phyloP scores from a whole-genome alignment of 441 rosid species.

The Croton laevigatus region DNA sequence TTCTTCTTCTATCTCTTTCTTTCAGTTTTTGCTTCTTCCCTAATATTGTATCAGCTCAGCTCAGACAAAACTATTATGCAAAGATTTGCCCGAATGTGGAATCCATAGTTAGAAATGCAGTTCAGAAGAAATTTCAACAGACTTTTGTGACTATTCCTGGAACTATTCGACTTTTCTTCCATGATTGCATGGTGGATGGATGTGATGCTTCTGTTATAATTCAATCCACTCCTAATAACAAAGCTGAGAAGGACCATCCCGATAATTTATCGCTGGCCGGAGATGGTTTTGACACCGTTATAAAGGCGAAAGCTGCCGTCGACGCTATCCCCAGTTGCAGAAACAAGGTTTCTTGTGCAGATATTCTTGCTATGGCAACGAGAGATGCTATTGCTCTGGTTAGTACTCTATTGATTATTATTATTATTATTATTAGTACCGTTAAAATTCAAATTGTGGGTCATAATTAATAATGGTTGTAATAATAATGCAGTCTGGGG shows the following conservation, averaged over 20 bases:
- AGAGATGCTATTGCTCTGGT: constrained; percentile 74
- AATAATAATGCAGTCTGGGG: constrained; percentile 50
- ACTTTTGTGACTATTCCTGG: constrained; percentile 71
- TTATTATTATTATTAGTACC: not conserved
- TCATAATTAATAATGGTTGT: too few relatives aligned
- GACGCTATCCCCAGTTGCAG: constrained; percentile 51
- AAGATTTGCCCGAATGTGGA: constrained; percentile 69
- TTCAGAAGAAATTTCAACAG: constrained; percentile 43
- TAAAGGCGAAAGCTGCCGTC: constrained; percentile 76
- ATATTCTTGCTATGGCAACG: constrained; percentile 84
- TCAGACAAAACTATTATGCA: constrained; percentile 55
- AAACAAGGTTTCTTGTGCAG: constrained; percentile 85
- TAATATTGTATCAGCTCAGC: constrained; percentile 47
- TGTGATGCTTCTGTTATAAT: constrained; percentile 83
- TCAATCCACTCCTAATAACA: constrained; percentile 45
- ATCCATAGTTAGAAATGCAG: constrained; percentile 50
- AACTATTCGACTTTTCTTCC: constrained; percentile 83
- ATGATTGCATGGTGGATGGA: constrained; percentile 87
- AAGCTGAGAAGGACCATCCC: constrained; percentile 81
- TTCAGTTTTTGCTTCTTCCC: constrained; percentile 38
- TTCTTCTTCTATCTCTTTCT: constrained; percentile 21
- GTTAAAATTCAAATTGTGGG: not conserved
- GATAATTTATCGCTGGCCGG: constrained; percentile 81
- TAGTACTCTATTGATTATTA: too few relatives aligned
- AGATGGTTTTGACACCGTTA: constrained; percentile 86